Percentiles rank a stretch among this genome's conserved stretches.
Evolutionary conservation across 768 basidiomycete genomes (phyloP).

Genomic region (Kwoniella sp.): DNA sequence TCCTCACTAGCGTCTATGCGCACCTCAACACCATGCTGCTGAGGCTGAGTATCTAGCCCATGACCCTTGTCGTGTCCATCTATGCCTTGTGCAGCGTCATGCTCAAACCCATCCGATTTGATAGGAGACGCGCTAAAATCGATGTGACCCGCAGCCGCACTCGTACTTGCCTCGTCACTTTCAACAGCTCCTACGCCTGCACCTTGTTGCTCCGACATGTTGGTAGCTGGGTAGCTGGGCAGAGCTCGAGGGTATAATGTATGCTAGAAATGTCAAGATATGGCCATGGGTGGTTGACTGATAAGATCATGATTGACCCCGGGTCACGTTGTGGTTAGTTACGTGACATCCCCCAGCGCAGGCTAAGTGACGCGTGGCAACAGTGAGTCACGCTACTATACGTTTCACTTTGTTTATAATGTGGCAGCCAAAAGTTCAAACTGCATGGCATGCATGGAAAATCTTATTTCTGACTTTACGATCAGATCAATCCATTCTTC

Average conservation of each 20-base stretch:
- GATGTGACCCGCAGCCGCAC: not conserved
- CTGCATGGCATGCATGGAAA: not conserved
- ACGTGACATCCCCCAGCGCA: too few species aligned
- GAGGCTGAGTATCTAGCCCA: not conserved
- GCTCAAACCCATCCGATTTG: not conserved
- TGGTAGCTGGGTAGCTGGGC: not conserved
- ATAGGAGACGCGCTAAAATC: not conserved
- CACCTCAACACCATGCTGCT: not conserved
- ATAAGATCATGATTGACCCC: not conserved
- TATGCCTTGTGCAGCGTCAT: not conserved
- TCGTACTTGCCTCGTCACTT: too few species aligned
- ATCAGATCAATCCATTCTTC: not conserved
- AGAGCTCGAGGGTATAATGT: not conserved
- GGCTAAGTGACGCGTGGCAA: not conserved
- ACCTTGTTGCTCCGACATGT: not conserved
- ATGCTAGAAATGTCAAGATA: too few species aligned
- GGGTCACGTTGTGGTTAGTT: not conserved
- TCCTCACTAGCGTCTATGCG: not conserved
- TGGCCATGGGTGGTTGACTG: not conserved
- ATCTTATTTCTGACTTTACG: too few species aligned
- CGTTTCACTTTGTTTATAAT: too few species aligned
- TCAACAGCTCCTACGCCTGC: not conserved
- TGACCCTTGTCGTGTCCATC: not conserved
- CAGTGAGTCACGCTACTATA: not conserved
- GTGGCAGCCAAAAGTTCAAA: not conserved